Conservation (phyloP, 73 alveolate genomes). For the Uronychia setigera region DNA sequence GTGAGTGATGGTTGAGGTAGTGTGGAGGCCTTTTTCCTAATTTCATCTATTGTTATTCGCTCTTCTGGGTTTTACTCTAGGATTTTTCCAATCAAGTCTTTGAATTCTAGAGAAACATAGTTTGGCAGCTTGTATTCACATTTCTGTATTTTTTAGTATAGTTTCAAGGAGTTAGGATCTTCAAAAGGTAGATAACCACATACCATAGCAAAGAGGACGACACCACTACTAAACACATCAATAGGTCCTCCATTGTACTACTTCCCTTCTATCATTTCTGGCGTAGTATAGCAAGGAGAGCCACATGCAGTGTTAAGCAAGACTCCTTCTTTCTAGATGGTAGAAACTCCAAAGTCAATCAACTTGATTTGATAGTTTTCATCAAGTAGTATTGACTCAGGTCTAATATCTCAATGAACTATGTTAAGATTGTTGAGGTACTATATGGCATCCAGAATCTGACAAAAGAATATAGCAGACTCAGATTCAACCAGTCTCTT, state of each 20-base stretch:
- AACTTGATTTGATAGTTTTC: conserved; percentile 76
- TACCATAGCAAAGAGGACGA: conserved; percentile 84
- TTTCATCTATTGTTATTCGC: too few relatives aligned
- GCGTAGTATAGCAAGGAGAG: conserved; percentile 89
- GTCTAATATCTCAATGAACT: conserved; percentile 94
- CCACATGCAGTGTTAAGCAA: conserved; percentile 84
- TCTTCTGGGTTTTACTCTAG: too few relatives aligned
- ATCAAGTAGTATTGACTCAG: conserved; percentile 82
- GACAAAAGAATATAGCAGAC: too few relatives aligned
- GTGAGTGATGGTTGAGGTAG: too few relatives aligned
- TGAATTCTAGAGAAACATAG: conserved; percentile 11
- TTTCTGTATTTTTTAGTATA: conserved; percentile 62
- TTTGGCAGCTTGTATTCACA: conserved; percentile 3
- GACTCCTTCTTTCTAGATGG: conserved; percentile 59
- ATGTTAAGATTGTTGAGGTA: conserved; percentile 81
- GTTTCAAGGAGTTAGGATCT: conserved; percentile 72
- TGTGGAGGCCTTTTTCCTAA: too few relatives aligned
- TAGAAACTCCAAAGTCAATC: conserved; percentile 84
- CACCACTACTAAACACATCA: conserved; percentile 92
- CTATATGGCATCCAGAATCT: too few relatives aligned
- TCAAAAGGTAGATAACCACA: conserved; percentile 92
- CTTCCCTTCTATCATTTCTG: conserved; percentile 79
- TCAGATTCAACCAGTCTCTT: too few relatives aligned
- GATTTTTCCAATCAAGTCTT: too few relatives aligned
- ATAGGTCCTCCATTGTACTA: conserved; percentile 74